These are phyloP conservation scores for Colletotrichum limetticola DNA, from an alignment of 2,329 filamentous ascomycete species.

Conservation along the genomic window DNA sequence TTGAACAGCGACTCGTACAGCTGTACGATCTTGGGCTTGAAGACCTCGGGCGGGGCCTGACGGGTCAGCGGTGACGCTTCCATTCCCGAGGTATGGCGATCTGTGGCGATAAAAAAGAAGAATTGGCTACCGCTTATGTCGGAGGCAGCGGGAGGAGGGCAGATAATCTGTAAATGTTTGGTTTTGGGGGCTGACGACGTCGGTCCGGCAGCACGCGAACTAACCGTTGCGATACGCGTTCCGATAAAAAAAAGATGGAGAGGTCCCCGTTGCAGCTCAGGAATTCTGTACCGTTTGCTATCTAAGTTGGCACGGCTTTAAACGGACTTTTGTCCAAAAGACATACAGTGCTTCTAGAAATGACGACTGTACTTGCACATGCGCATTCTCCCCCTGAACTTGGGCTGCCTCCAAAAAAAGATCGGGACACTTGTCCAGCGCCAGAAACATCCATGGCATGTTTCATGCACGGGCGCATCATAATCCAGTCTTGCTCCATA, in stretches of 20 bases:
- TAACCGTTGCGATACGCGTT: conserved; percentile 21
- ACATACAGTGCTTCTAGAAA: neutral
- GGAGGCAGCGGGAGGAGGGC: neutral
- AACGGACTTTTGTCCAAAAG: no score
- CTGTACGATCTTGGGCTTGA: conserved; percentile 93
- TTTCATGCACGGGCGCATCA: conserved; percentile 5
- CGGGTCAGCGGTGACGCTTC: conserved; percentile 93
- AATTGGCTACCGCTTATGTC: neutral
- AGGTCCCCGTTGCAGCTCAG: neutral
- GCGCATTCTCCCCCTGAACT: neutral
- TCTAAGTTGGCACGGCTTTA: accelerated
- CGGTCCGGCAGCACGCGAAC: conserved; percentile 4
- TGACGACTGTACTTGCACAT: neutral
- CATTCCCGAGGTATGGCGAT: conserved; percentile 59
- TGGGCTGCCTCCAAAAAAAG: neutral
- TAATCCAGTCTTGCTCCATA: neutral
- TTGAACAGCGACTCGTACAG: conserved; percentile 89
- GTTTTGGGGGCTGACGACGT: neutral
- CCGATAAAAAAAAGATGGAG: conserved; percentile 11
- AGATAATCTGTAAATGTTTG: neutral
- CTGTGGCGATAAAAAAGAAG: neutral
- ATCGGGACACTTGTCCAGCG: conserved; percentile 14
- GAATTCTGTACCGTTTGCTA: neutral
- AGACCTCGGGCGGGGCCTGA: conserved; percentile 87
- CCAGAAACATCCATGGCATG: neutral